Percentiles rank a stretch among this genome's conserved stretches.
phyloP scores from a whole-genome alignment of 495 filamentous ascomycete species.

The Annulohypoxylon stygium region DNA sequence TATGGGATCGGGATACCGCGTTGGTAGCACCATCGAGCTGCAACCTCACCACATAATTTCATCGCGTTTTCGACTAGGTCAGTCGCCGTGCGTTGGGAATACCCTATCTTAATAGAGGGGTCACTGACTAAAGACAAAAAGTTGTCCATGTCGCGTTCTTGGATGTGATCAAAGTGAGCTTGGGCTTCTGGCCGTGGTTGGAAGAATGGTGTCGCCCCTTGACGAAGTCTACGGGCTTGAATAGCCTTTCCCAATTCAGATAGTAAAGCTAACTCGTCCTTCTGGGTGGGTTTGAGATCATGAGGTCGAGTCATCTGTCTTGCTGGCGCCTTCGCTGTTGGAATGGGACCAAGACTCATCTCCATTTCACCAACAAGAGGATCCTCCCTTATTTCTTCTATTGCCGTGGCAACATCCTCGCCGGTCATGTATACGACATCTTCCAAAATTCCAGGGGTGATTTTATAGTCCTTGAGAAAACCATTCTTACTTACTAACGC shows the following conservation, averaged over 20 bases:
- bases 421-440: constrained; percentile 83
- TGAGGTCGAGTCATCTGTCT: constrained; percentile 54
- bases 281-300: constrained; percentile 51
- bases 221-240: constrained; percentile 51
- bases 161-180: constrained; percentile 50
- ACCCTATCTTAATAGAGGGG: constrained; percentile 58
- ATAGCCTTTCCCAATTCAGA: constrained; percentile 54
- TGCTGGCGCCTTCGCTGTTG: constrained; percentile 33
- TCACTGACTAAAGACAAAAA: constrained; percentile 52
- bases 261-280: constrained; percentile 52
- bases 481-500: constrained; percentile 74
- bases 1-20: constrained; percentile 85
- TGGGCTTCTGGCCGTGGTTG: constrained; percentile 50
- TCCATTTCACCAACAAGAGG: constrained; percentile 17
- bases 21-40: constrained; percentile 77
- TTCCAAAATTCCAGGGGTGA: constrained; percentile 75
- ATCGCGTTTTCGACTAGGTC: constrained; percentile 69
- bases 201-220: constrained; percentile 57
- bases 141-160: constrained; percentile 21
- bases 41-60: constrained; percentile 80
- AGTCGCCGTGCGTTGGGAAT: constrained; percentile 38
- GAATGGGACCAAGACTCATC: constrained; percentile 51
- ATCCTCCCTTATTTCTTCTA: constrained; percentile 55
- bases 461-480: constrained; percentile 74
- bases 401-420: constrained; percentile 62